Conservation (phyloP, 345 rosid species). For the Eucalyptus sp. region DNA sequence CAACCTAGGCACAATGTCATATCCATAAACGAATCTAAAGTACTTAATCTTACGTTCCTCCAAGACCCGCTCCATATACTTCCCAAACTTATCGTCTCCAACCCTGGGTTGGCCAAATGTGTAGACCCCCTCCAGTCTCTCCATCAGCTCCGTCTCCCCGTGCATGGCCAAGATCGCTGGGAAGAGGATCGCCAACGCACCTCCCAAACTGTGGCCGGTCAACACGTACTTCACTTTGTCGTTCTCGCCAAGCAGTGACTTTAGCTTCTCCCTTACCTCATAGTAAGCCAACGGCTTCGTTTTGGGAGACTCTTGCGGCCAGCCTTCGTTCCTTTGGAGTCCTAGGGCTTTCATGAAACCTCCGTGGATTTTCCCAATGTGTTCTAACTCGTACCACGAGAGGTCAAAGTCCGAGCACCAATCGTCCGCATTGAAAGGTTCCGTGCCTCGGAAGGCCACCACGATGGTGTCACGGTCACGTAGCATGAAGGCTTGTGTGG, state of each 20-base stretch:
- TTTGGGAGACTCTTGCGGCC: neutral
- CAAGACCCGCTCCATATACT: slow-evolving; percentile 26
- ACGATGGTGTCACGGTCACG: slow-evolving; percentile 12
- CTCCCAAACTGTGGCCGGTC: slow-evolving; percentile 71
- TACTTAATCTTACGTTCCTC: slow-evolving; percentile 19
- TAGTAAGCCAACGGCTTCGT: slow-evolving; percentile 35
- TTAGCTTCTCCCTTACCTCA: slow-evolving; percentile 27
- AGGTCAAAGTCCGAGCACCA: slow-evolving; percentile 35
- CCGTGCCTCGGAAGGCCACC: slow-evolving; percentile 42
- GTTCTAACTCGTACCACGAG: slow-evolving; percentile 23
- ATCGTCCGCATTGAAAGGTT: slow-evolving; percentile 21
- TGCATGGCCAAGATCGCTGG: slow-evolving; percentile 43
- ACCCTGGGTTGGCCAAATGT: slow-evolving; percentile 75
- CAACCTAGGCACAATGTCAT: slow-evolving; percentile 49
- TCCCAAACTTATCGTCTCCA: slow-evolving; percentile 38
- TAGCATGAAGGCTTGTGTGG: slow-evolving; percentile 24
- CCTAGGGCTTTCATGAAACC: slow-evolving; percentile 69
- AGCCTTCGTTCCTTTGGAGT: slow-evolving; percentile 1
- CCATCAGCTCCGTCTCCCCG: slow-evolving; percentile 22
- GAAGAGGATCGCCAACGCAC: slow-evolving; percentile 45
- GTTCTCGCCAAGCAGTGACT: neutral
- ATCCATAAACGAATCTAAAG: slow-evolving; percentile 44
- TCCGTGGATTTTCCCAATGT: slow-evolving; percentile 33
- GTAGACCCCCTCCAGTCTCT: slow-evolving; percentile 53
- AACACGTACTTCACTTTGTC: slow-evolving; percentile 34